Base-by-base conservation (phyloP, 192 early-diverging fungal genomes). In the Linderina pennispora region DNA sequence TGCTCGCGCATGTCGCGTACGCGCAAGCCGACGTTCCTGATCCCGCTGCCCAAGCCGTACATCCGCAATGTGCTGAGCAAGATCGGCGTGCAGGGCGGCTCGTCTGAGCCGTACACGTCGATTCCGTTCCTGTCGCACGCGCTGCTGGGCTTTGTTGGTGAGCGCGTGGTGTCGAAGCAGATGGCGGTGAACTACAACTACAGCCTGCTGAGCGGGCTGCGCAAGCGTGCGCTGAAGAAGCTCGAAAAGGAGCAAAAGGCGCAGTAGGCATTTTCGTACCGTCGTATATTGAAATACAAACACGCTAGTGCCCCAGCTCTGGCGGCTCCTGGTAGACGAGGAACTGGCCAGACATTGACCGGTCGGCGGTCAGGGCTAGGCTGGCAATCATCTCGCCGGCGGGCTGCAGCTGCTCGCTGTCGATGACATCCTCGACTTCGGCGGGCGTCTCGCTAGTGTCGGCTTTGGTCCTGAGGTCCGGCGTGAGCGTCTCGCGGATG, bases 1-100 rank as follows among this genome's bases (percentile, higher is more conserved):
- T 80, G 84, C 40, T 89, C 96, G 9, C 78, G 80, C 39, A 97
- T 98, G 96, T 85, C 84, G 47, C 97, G 96, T 76, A 92, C 96
- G 41, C 65, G 88, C 35, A 79, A 75, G 48, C 72, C 92, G n/a
- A 77, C 65, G n/a, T 80, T 82, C 40, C 42, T 89, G 34, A 84
- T 92, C 21, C 95, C 95, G 7, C 65, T 82, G 49, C 79, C 92
- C 18, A 81, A 81, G 48, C 73, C 77, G 16, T 98, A 90, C 69
- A 92, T 94, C 32, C 52, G 66, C 17, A 45, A 60, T 11, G 88
- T 87, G 42, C 63, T 98, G 25, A 45, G 51, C 8, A 79, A 84
- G 59, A 74, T 90, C 43, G 87, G 87, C 42, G 58, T 85, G 18
- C 50, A 75, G 44, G 80, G 80, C 11, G 88, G 83, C 17, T 64